Percentiles rank a stretch among this genome's conserved stretches.
Evolutionary conservation across 345 rosid genomes (phyloP).

Genomic region (Bruguiera sexangula): DNA sequence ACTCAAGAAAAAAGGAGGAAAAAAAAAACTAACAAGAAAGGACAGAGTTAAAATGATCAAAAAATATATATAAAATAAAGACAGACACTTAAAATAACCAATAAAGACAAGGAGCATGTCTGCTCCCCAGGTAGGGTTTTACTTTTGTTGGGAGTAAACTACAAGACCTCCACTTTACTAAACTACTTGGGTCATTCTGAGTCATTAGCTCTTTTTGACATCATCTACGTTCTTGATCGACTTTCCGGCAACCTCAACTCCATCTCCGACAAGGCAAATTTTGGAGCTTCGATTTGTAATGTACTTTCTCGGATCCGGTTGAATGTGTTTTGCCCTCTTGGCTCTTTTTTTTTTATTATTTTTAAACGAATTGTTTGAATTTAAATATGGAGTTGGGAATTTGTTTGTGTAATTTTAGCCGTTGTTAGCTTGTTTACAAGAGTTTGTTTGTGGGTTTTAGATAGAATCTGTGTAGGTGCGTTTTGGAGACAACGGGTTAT

Average conservation of each 20-base stretch:
- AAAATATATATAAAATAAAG: neutral
- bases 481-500: neutral
- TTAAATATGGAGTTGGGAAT: neutral
- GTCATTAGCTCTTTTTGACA: conserved; percentile 1
- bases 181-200: neutral
- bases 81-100: neutral
- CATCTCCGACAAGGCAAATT: no score
- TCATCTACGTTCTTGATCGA: conserved; percentile 14
- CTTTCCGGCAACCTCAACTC: no score
- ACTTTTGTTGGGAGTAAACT: conserved; percentile 11
- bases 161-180: conserved; percentile 2
- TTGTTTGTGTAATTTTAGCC: neutral
- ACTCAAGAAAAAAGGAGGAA: no score
- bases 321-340: no score
- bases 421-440: no score
- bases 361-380: neutral
- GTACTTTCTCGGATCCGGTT: no score
- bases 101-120: neutral
- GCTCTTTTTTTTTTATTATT: no score
- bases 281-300: no score
- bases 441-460: neutral
- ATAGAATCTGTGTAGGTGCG: neutral
- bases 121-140: conserved; percentile 10
- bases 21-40: no score
- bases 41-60: neutral